Evolutionary conservation across 2,329 filamentous ascomycete genomes (phyloP).

Genomic region (Sarocladiaceae sp.): DNA sequence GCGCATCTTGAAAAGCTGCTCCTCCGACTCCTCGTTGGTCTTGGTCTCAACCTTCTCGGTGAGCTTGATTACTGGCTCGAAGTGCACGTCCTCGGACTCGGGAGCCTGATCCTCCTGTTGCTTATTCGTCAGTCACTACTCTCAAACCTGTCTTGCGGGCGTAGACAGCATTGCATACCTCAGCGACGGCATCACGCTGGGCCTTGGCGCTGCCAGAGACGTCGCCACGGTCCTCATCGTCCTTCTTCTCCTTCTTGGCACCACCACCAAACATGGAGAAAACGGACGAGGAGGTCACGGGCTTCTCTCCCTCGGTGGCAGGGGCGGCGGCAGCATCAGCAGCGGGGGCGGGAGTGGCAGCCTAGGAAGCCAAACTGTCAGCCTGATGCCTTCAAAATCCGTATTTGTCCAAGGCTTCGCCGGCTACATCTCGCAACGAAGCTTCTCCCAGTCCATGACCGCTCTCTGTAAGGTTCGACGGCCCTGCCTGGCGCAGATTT

Average conservation of each 20-base stretch:
- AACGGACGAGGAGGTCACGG: slow-evolving; percentile 58
- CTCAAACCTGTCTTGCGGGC: background rate
- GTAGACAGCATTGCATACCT: slow-evolving; percentile 35
- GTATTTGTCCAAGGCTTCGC: too few relatives aligned
- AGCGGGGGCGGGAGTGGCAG: background rate
- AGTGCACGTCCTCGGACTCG: slow-evolving; percentile 90
- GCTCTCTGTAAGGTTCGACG: too few relatives aligned
- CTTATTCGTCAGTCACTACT: background rate
- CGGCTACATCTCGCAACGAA: too few relatives aligned
- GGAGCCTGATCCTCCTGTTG: slow-evolving; percentile 61
- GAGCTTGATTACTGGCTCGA: slow-evolving; percentile 91
- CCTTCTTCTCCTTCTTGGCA: slow-evolving; percentile 94
- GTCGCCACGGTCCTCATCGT: slow-evolving; percentile 75
- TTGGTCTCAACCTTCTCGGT: slow-evolving; percentile 96
- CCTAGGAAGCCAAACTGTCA: background rate
- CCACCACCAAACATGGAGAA: slow-evolving; percentile 99
- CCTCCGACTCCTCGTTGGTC: slow-evolving; percentile 97
- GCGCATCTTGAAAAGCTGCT: slow-evolving; percentile 98
- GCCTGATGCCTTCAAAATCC: too few relatives aligned
- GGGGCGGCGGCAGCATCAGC: slow-evolving; percentile 13
- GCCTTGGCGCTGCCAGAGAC: slow-evolving; percentile 85
- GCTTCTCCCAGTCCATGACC: slow-evolving; percentile 9
- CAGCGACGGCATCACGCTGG: slow-evolving; percentile 57
- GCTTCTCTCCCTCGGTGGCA: slow-evolving; percentile 24
- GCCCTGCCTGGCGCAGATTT: too few relatives aligned